These are phyloP conservation scores for Russula dissimulans DNA, from an alignment of 768 basidiomycete genomes.

Conservation along the genomic window DNA sequence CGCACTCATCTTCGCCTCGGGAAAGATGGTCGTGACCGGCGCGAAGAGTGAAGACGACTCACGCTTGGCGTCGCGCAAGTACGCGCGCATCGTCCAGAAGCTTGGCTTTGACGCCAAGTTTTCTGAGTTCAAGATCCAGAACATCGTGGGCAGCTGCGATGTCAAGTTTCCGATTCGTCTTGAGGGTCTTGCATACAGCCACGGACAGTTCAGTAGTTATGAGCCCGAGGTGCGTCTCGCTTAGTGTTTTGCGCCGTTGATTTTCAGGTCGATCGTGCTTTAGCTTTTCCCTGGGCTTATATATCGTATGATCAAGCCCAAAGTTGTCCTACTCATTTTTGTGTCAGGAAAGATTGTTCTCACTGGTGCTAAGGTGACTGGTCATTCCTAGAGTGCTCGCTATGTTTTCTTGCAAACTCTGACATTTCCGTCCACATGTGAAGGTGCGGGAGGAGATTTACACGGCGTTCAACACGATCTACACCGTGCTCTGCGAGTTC, in stretches of 20 bases:
- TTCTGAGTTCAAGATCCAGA: slow-evolving; percentile 99
- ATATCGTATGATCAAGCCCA: slow-evolving; percentile 99
- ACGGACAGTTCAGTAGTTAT: slow-evolving; percentile 96
- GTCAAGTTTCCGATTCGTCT: slow-evolving; percentile 98
- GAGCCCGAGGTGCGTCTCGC: slow-evolving; percentile 77
- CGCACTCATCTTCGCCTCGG: slow-evolving; percentile 97
- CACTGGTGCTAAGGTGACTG: slow-evolving; percentile 92
- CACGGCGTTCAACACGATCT: slow-evolving; percentile 98
- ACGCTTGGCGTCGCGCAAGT: slow-evolving; percentile 92
- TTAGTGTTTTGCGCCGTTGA: neutral
- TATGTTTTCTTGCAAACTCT: slow-evolving; percentile 22
- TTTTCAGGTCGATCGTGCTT: neutral
- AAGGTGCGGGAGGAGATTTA: slow-evolving; percentile 99
- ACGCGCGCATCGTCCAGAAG: slow-evolving; percentile 98
- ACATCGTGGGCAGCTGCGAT: slow-evolving; percentile 96
- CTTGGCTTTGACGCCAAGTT: slow-evolving; percentile 99
- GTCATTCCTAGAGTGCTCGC: slow-evolving; percentile 7
- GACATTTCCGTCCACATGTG: slow-evolving; percentile 32
- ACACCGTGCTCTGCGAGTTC: slow-evolving; percentile 95
- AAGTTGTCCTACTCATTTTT: slow-evolving; percentile 97
- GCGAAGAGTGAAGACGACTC: slow-evolving; percentile 99
- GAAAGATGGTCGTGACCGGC: slow-evolving; percentile 99
- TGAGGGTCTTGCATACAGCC: slow-evolving; percentile 94
- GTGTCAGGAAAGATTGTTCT: slow-evolving; percentile 98
- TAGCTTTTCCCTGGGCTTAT: slow-evolving; percentile 98